Evolutionary conservation across 2,329 filamentous ascomycete genomes (phyloP).

Genomic region (Colletotrichum horii): DNA sequence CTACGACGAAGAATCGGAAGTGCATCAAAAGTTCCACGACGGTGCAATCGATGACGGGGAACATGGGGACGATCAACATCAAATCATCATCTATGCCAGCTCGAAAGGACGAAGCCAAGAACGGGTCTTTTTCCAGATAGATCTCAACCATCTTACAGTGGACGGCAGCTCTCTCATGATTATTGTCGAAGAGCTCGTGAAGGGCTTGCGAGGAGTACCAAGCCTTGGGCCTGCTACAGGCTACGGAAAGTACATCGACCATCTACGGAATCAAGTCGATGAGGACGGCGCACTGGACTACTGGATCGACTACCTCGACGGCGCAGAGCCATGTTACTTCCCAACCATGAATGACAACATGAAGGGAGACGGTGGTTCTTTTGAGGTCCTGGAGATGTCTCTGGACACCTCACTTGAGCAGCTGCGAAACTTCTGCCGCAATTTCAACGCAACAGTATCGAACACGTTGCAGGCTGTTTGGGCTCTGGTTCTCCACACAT

Average conservation of each 20-base stretch:
- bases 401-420: not conserved
- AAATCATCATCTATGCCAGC: not conserved
- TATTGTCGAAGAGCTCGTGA: not conserved
- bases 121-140: not conserved
- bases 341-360: conserved; percentile 16
- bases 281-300: conserved; percentile 21
- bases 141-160: conserved; percentile 10
- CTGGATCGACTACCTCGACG: conserved; percentile 25
- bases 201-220: not conserved
- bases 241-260: conserved; percentile 24
- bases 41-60: not conserved
- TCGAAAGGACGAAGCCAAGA: not conserved
- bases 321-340: conserved; percentile 24
- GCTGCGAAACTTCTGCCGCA: not conserved
- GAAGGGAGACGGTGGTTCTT: not conserved
- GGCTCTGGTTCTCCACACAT: not conserved
- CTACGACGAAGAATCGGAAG: not conserved
- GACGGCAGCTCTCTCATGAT: conserved; percentile 13
- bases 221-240: not conserved
- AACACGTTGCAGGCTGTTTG: not conserved
- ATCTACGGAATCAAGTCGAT: conserved; percentile 13
- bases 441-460: not conserved
- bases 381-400: not conserved
- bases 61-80: not conserved
- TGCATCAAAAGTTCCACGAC: not conserved